Evolutionary conservation across 805 yeast species (phyloP).

Genomic region (Zygosaccharomyces rouxii): DNA sequence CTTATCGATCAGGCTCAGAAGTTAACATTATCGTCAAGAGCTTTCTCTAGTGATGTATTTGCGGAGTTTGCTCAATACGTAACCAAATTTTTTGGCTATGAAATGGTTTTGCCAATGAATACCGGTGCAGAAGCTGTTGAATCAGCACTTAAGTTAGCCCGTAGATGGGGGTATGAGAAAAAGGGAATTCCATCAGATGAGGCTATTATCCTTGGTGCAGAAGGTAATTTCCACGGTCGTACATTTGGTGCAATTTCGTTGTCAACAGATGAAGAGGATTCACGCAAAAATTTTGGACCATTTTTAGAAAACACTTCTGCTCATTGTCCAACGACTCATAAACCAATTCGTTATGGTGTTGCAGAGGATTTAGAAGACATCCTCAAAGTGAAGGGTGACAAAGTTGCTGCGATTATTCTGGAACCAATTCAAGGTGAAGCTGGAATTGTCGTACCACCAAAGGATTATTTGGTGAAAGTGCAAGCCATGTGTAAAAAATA

Average conservation of each 20-base stretch:
- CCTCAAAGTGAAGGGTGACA: slow-evolving; percentile 75
- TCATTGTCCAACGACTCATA: slow-evolving; percentile 51
- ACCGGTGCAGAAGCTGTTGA: slow-evolving; percentile 99
- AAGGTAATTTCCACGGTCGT: slow-evolving; percentile 93
- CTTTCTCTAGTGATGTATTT: slow-evolving; percentile 84
- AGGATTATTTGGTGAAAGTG: slow-evolving; percentile 70
- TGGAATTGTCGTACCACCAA: slow-evolving; percentile 92
- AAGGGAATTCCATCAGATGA: slow-evolving; percentile 79
- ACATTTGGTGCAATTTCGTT: slow-evolving; percentile 91
- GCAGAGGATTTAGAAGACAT: slow-evolving; percentile 85
- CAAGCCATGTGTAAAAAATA: slow-evolving; percentile 70
- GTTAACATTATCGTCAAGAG: slow-evolving; percentile 85
- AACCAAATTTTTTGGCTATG: slow-evolving; percentile 86
- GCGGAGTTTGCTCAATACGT: slow-evolving; percentile 82
- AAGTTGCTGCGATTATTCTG: slow-evolving; percentile 82
- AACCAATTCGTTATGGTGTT: slow-evolving; percentile 64
- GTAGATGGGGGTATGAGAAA: slow-evolving; percentile 93
- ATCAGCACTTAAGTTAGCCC: slow-evolving; percentile 86
- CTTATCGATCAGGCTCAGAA: slow-evolving; percentile 79
- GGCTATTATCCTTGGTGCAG: slow-evolving; percentile 84
- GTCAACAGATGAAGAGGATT: slow-evolving; percentile 89
- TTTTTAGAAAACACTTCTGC: slow-evolving; percentile 83
- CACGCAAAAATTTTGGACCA: slow-evolving; percentile 85
- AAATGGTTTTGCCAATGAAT: slow-evolving; percentile 94
- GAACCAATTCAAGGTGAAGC: slow-evolving; percentile 99